These are phyloP conservation scores for Penicillium fimorum DNA, from an alignment of 495 filamentous ascomycete genomes.

Conservation along the genomic window DNA sequence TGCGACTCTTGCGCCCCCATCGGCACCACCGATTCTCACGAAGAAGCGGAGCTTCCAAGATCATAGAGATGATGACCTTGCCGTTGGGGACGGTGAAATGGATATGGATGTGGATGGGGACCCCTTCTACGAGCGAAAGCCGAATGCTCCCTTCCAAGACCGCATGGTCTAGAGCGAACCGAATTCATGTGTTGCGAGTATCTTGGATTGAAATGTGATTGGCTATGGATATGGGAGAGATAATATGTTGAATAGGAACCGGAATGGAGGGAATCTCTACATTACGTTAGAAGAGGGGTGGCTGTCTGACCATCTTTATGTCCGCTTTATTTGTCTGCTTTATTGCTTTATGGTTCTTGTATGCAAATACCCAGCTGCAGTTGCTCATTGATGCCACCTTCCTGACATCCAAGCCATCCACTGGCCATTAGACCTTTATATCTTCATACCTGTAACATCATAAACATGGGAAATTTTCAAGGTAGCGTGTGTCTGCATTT, in stretches of 20 bases:
- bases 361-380: slow-evolving; percentile 12
- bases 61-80: slow-evolving; percentile 28
- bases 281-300: background rate
- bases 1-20: slow-evolving; percentile 22
- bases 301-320: background rate
- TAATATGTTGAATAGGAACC: background rate
- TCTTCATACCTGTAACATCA: background rate
- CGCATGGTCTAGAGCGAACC: slow-evolving; percentile 18
- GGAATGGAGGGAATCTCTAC: background rate
- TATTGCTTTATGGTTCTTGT: slow-evolving; percentile 5
- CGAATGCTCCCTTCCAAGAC: slow-evolving; percentile 47
- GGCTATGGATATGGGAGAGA: background rate
- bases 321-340: background rate
- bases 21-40: slow-evolving; percentile 53
- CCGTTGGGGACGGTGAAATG: slow-evolving; percentile 30
- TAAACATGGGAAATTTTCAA: background rate
- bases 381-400: background rate
- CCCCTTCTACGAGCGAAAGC: slow-evolving; percentile 25
- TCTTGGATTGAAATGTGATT: background rate
- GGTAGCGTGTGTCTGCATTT: background rate
- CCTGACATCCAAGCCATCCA: background rate
- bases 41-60: slow-evolving; percentile 54
- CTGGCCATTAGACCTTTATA: background rate
- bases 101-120: slow-evolving; percentile 30
- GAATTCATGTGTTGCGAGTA: background rate